Percentiles rank a stretch among this genome's conserved stretches.
phyloP scores from a whole-genome alignment of 805 yeast genomes.

The Candida pseudofarinosa region DNA sequence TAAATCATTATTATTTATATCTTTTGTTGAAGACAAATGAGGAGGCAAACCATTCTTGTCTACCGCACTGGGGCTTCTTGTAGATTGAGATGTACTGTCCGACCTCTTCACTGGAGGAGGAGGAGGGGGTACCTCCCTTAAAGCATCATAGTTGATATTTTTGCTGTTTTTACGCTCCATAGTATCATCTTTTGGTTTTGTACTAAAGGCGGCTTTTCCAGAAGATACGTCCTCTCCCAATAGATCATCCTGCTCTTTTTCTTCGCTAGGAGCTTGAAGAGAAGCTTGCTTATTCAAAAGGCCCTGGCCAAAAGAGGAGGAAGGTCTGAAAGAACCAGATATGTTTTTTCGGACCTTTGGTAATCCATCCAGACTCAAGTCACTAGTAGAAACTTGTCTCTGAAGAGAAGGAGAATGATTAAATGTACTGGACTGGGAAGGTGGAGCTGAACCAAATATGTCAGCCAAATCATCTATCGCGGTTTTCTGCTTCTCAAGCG shows the following conservation, averaged over 20 bases:
- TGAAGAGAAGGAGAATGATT: constrained; percentile 17
- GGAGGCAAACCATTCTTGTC: not conserved
- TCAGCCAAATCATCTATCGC: constrained; percentile 65
- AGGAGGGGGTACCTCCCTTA: constrained; percentile 45
- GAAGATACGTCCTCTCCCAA: constrained; percentile 32
- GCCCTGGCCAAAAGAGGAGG: constrained; percentile 81
- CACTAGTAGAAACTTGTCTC: constrained; percentile 29
- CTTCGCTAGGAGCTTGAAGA: constrained; percentile 11
- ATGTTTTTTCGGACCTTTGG: constrained; percentile 32
- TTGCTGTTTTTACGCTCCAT: constrained; percentile 22
- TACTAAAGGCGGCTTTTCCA: constrained; percentile 8
- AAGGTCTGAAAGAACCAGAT: constrained; percentile 62
- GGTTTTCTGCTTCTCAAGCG: constrained; percentile 36
- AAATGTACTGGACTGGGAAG: constrained; percentile 10
- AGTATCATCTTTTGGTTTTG: constrained; percentile 6
- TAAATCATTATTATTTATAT: constrained; percentile 39
- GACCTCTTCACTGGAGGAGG: constrained; percentile 18
- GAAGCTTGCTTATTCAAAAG: constrained; percentile 35
- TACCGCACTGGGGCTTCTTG: constrained; percentile 1
- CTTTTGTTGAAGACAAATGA: constrained; percentile 1
- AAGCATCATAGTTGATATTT: constrained; percentile 46
- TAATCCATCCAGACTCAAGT: constrained; percentile 21
- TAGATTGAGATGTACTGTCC: constrained; percentile 2
- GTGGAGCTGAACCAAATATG: constrained; percentile 33
- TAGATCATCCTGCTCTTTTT: constrained; percentile 20